Evolutionary conservation across 78 protist species (phyloP), one percentile per base, ranked within the genome.

Genomic region (Emiliania huxleyi): DNA sequence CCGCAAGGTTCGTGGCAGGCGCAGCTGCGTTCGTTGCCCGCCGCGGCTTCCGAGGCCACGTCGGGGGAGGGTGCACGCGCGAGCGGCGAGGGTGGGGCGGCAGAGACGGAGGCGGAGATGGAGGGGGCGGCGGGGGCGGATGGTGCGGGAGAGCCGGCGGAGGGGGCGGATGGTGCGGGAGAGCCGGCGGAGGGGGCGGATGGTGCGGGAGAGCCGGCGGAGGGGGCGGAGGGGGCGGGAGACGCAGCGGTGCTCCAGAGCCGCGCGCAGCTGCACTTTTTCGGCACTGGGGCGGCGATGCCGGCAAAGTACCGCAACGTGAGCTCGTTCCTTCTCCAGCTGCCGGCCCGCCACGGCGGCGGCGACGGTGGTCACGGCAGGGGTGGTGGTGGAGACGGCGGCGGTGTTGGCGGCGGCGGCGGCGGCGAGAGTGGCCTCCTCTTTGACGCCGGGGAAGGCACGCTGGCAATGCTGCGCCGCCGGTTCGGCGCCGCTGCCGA

Each of bases 391-490:
- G n/a, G n/a, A n/a, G n/a, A n/a, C n/a, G n/a, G n/a, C n/a, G n/a
- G n/a, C n/a, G n/a, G n/a, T n/a, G n/a, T n/a, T n/a, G n/a, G n/a
- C n/a, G n/a, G n/a, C n/a, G n/a, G n/a, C n/a, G n/a, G n/a, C n/a
- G 73, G 2, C 55, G 35, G 44, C 22, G 0, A 37, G 29, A 15
- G 62, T 15, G 62, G 62, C 29, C 56, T 21, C 26, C 87, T 98
- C 44, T 52, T 98, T 88, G 99, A 98, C 91, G 37, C 94, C 48
- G 99, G 99, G 33, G 99, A 98, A 69, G 99, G 98, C 29, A 96
- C 98, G 44, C 38, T 42, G 48, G 97, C 97, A 19, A 98, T 98
- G 95, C 44, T 98, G 29, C 77, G 49, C 43, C 92, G 99, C 29
- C 69, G 26, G 37, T 96, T 44, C 48, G 98, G 98, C 21, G 46